These are phyloP conservation scores for Coniferiporia weirii DNA, from an alignment of 1,284 basidiomycete species.

Conservation along the genomic window DNA sequence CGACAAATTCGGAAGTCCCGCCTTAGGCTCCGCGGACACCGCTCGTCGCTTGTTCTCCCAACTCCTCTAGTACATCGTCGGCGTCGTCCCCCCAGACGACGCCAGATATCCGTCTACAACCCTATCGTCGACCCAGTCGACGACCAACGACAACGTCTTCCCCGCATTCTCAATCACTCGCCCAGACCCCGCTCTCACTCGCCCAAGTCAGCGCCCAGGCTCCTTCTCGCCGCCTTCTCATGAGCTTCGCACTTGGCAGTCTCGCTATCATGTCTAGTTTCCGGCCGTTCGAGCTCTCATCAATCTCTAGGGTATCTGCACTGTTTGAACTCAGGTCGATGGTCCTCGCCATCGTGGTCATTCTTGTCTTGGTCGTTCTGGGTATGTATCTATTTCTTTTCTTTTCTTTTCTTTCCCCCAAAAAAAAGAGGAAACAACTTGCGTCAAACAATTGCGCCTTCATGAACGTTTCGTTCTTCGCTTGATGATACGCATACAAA, in stretches of 20 bases:
- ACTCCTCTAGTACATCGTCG: background rate
- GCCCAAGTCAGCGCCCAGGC: constrained; percentile 5
- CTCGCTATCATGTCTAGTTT: constrained; percentile 57
- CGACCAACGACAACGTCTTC: constrained; percentile 8
- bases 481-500: constrained; percentile 7
- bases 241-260: constrained; percentile 60
- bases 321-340: constrained; percentile 63
- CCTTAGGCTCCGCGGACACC: background rate
- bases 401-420: constrained; percentile 15
- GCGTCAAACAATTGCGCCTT: background rate
- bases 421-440: constrained; percentile 5
- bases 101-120: background rate
- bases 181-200: constrained; percentile 14
- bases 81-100: background rate
- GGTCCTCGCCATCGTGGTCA: constrained; percentile 59
- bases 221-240: constrained; percentile 38
- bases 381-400: constrained; percentile 44
- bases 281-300: constrained; percentile 45
- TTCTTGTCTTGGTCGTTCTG: constrained; percentile 63
- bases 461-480: constrained; percentile 15
- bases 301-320: constrained; percentile 41
- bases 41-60: background rate
- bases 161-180: background rate
- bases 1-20: background rate
- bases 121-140: background rate